Percentiles rank a stretch among this genome's conserved stretches.
phyloP scores from a whole-genome alignment of 163 green algal species.

The Scenedesmus sp. region DNA sequence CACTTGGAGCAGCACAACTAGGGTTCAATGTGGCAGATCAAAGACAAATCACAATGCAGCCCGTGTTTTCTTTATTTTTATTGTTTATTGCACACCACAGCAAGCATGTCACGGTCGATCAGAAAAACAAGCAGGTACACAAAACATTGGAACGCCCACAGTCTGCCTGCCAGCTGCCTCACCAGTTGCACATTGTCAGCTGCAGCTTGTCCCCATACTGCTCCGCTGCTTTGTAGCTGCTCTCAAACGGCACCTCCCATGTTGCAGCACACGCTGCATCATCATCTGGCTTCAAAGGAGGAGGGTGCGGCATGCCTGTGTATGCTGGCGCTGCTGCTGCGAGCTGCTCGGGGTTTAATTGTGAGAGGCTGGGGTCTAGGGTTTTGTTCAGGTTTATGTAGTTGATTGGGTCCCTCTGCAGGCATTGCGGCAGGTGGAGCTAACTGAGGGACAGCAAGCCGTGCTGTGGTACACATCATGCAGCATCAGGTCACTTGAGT shows the following conservation, averaged over 20 bases:
- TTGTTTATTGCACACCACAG: too few relatives aligned
- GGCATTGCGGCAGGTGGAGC: too few relatives aligned
- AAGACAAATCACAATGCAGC: too few relatives aligned
- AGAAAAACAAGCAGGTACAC: too few relatives aligned
- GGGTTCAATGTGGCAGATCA: too few relatives aligned
- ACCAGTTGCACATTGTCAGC: constrained; percentile 55
- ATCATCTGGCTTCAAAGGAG: background rate
- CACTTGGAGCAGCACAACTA: too few relatives aligned
- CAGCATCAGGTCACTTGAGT: too few relatives aligned
- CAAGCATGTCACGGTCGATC: too few relatives aligned
- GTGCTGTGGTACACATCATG: too few relatives aligned
- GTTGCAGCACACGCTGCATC: background rate
- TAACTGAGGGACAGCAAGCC: too few relatives aligned
- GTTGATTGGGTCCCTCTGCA: constrained; percentile 12
- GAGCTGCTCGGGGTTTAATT: background rate
- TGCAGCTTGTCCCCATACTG: constrained; percentile 9
- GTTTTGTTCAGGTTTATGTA: constrained; percentile 36
- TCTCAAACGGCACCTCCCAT: constrained; percentile 30
- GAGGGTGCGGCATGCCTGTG: constrained; percentile 36
- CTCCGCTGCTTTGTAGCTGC: background rate
- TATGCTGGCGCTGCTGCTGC: constrained; percentile 15
- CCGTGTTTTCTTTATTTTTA: too few relatives aligned
- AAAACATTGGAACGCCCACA: background rate
- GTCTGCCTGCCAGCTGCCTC: too few relatives aligned
- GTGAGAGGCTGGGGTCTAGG: constrained; percentile 21